Conservation (phyloP, 345 rosid species). For the Lenwebbia sp. region DNA sequence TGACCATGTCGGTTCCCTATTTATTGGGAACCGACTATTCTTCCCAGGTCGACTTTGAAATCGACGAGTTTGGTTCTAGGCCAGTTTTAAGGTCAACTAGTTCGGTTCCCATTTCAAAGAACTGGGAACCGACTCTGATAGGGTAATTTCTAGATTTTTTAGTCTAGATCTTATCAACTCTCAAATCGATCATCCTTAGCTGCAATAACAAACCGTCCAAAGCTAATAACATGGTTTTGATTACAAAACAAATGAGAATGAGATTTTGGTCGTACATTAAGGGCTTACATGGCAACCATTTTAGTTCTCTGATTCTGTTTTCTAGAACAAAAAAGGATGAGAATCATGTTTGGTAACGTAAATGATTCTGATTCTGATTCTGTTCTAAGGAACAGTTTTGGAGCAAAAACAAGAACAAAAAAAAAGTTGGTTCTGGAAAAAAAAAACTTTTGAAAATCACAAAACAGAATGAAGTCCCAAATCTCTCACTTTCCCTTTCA, state of each 20-base stretch:
- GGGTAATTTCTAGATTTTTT: not conserved
- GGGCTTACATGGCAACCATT: too few species aligned
- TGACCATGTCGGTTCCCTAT: not conserved
- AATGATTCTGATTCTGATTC: too few species aligned
- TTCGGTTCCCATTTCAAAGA: not conserved
- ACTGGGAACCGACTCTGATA: not conserved
- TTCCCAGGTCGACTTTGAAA: rapidly evolving
- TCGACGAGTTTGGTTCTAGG: not conserved
- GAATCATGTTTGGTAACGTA: too few species aligned
- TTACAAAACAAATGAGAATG: not conserved
- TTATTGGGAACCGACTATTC: not conserved
- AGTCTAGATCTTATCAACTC: rapidly evolving
- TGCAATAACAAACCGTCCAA: not conserved
- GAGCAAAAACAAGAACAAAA: too few species aligned
- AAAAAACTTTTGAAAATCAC: too few species aligned
- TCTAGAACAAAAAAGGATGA: too few species aligned
- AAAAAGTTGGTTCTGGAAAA: too few species aligned
- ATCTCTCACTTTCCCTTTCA: too few species aligned
- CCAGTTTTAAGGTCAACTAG: not conserved
- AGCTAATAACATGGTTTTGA: not conserved
- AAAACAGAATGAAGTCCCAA: too few species aligned
- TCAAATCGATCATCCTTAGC: rapidly evolving
- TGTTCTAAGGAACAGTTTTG: too few species aligned
- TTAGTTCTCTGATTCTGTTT: too few species aligned
- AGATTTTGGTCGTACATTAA: not conserved